Base-by-base conservation (phyloP, 352 stramenopile species). In the Thalassiosira mediterranea region DNA sequence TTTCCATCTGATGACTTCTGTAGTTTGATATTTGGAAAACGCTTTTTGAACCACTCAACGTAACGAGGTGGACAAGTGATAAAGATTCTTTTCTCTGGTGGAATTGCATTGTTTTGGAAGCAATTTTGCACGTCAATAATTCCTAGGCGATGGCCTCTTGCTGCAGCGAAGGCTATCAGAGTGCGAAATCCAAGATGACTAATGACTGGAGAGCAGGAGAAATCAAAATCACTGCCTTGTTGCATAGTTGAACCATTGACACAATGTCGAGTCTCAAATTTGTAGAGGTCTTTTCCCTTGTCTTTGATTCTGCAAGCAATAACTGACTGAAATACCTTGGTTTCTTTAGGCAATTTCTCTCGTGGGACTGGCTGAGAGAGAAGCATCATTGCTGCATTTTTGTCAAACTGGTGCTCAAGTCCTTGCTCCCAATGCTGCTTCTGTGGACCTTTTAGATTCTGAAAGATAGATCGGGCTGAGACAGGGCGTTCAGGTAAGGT, bases 271-370 rank as follows among this genome's bases (percentile, higher is more conserved):
- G 44, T 46, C 21, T 56, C 44, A 2, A 69, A 32, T 17, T 69
- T 54, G 25, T 32, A 69, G 8, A 69, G 44, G 28, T 46, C 13
- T 49, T 60, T 1, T 60, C 60, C 47, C 34, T 70, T 56, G 2
- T 70, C 44, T 21, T 75, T 74, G 2, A 74, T 48, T 38, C 44
- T 53, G n/a, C 40, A 51, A n/a, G 40, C 21, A 25, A 74, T 59
- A 0, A 74, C 38, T 26, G 64, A 51, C 0, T 17, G 34, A 13
- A 49, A 54, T 10, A 74, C 31, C 17, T 57, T 66, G 8, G 17
- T 38, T 26, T 38, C 53, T 28, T 64, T 29, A 1, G 63, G 51
- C 1, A 72, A 1, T 13, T 23, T 32, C 26, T 64, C 51, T 19
- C 19, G 13, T 11, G 63, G 63, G 44, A 61, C 17, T 40, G 49